These are phyloP conservation scores for Strobilomyces echinocephalus DNA, from an alignment of 768 basidiomycete species.

Conservation along the genomic window DNA sequence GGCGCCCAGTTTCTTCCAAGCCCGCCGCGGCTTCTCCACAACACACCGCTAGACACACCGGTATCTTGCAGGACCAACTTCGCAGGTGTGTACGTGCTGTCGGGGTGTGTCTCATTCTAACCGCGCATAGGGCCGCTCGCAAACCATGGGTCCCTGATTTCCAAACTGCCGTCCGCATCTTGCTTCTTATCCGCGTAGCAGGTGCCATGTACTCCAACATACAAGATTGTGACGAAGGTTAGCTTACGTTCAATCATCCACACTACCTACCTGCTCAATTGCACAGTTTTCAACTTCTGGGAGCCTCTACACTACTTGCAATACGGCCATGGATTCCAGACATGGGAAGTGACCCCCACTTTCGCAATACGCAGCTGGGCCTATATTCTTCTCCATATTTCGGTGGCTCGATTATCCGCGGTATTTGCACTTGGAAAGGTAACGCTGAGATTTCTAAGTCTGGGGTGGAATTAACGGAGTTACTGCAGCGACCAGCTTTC, in stretches of 20 bases:
- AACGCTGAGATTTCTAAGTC: slow-evolving; percentile 12
- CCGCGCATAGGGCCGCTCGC: slow-evolving; percentile 49
- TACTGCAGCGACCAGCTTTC: slow-evolving; percentile 72
- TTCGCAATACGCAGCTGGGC: slow-evolving; percentile 95
- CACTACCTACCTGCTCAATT: not conserved
- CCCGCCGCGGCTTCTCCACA: slow-evolving; percentile 19
- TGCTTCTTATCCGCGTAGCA: slow-evolving; percentile 74
- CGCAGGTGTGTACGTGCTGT: slow-evolving; percentile 47
- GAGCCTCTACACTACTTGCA: slow-evolving; percentile 93
- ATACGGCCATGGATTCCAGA: slow-evolving; percentile 87
- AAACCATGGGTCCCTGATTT: slow-evolving; percentile 85
- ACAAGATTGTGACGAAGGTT: slow-evolving; percentile 96
- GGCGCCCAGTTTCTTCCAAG: slow-evolving; percentile 36
- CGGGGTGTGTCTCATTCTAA: slow-evolving; percentile 7
- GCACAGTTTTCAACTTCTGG: slow-evolving; percentile 95
- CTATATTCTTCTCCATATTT: slow-evolving; percentile 79
- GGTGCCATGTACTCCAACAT: slow-evolving; percentile 95
- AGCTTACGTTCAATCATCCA: not conserved
- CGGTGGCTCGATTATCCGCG: slow-evolving; percentile 57
- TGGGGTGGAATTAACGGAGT: slow-evolving; percentile 12
- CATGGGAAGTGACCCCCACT: slow-evolving; percentile 92
- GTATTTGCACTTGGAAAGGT: slow-evolving; percentile 72
- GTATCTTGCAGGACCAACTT: slow-evolving; percentile 77
- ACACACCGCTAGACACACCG: slow-evolving; percentile 45
- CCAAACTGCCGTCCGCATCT: slow-evolving; percentile 75